Percentiles rank a stretch among this genome's conserved stretches.
phyloP scores from a whole-genome alignment of 176 grass and related monocot genomes.

The Panicum miliaceum region DNA sequence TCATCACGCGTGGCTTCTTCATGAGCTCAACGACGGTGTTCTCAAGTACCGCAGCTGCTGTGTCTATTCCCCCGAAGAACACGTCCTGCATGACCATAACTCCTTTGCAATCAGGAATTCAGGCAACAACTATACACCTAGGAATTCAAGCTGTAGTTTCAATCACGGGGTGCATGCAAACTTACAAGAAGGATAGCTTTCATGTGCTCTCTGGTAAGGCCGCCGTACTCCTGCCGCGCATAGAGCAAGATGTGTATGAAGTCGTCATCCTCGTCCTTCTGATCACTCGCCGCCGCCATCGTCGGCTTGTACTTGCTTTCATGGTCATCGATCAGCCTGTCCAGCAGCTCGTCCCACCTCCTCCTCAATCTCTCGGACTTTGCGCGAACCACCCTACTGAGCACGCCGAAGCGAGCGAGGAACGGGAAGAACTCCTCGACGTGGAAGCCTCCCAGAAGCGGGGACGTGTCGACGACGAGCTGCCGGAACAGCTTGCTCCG shows the following conservation, averaged over 20 bases:
- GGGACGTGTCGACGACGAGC: slow-evolving; percentile 5
- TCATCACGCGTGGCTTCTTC: slow-evolving; percentile 27
- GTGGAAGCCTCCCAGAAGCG: slow-evolving; percentile 4
- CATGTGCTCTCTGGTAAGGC: slow-evolving; percentile 14
- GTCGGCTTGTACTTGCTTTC: background rate
- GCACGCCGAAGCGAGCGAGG: slow-evolving; percentile 25
- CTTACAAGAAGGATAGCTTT: slow-evolving; percentile 47
- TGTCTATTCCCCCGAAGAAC: slow-evolving; percentile 49
- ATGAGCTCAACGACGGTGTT: slow-evolving; percentile 51
- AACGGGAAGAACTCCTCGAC: slow-evolving; percentile 49
- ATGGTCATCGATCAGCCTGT: slow-evolving; percentile 38
- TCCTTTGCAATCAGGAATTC: background rate
- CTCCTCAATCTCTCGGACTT: slow-evolving; percentile 4
- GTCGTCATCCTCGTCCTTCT: background rate
- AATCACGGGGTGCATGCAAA: background rate
- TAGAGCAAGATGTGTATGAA: slow-evolving; percentile 50
- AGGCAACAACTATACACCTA: too few relatives aligned
- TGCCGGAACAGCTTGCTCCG: slow-evolving; percentile 19
- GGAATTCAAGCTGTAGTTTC: too few relatives aligned
- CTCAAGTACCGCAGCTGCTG: slow-evolving; percentile 39
- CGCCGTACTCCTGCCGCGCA: slow-evolving; percentile 11
- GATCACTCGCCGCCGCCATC: background rate
- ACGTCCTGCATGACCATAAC: slow-evolving; percentile 43
- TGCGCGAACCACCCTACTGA: slow-evolving; percentile 3
- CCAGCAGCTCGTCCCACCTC: slow-evolving; percentile 53